Percentiles rank a stretch among this genome's conserved stretches.
Conservation (phyloP, 805 yeast genomes). For the Starmerella potacharoeniae region DNA sequence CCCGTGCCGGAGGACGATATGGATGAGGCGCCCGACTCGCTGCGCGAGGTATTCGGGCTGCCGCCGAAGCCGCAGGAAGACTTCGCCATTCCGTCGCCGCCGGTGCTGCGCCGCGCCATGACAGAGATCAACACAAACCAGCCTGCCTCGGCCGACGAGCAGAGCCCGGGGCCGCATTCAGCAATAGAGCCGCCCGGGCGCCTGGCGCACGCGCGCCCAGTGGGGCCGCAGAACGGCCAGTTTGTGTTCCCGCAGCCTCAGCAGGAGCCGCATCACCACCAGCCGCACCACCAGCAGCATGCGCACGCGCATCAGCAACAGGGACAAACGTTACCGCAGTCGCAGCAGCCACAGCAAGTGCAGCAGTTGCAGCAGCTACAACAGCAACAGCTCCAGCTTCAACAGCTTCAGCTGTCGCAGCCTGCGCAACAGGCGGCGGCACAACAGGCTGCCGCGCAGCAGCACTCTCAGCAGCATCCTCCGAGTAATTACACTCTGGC, state of each 20-base stretch:
- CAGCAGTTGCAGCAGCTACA: not conserved
- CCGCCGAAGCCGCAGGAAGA: conserved; percentile 28
- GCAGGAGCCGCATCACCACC: not conserved
- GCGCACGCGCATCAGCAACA: not conserved
- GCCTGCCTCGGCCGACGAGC: not conserved
- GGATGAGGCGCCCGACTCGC: conserved; percentile 58
- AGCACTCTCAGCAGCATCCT: not conserved
- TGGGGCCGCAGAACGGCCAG: not conserved
- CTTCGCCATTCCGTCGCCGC: conserved; percentile 19
- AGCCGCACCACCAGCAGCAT: not conserved
- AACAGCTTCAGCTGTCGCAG: not conserved
- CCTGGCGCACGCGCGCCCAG: not conserved
- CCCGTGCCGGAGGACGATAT: conserved; percentile 2
- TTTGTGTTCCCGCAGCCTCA: not conserved
- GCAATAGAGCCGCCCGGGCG: not conserved
- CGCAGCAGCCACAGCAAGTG: not conserved
- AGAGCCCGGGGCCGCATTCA: not conserved
- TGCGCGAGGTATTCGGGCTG: conserved; percentile 59
- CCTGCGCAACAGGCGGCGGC: not conserved
- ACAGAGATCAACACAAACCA: not conserved
- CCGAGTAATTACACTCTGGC: not conserved
- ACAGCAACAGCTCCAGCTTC: conserved; percentile 24
- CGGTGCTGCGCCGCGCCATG: conserved; percentile 8
- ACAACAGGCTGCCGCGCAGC: not conserved
- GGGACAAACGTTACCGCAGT: not conserved